Conservation (phyloP, 1,284 basidiomycete genomes). For the Ustilago curta region DNA sequence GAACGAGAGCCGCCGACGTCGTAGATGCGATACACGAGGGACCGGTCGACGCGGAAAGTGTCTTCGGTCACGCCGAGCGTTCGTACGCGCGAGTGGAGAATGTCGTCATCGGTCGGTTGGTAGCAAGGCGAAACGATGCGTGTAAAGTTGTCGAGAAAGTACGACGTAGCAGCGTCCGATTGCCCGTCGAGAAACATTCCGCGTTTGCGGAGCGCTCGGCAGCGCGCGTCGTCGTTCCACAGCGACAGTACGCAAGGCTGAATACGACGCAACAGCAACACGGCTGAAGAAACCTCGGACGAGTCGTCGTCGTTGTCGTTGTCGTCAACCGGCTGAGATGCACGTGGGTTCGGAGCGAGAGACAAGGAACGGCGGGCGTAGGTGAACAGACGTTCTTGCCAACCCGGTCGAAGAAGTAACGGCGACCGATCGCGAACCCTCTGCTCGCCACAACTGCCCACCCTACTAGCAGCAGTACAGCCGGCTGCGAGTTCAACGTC, state of each 20-base stretch:
- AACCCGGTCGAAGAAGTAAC: slow-evolving; percentile 36
- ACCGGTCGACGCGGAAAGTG: slow-evolving; percentile 38
- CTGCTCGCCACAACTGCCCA: neutral
- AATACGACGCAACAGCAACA: slow-evolving; percentile 2
- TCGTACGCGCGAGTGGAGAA: slow-evolving; percentile 56
- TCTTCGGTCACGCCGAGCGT: slow-evolving; percentile 53
- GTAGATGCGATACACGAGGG: slow-evolving; percentile 46
- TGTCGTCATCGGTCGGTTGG: slow-evolving; percentile 51
- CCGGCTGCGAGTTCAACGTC: slow-evolving; percentile 5
- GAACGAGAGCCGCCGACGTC: slow-evolving; percentile 53
- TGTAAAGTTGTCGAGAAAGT: slow-evolving; percentile 44
- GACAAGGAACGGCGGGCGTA: slow-evolving; percentile 32
- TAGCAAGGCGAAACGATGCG: slow-evolving; percentile 30
- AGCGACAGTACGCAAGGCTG: slow-evolving; percentile 12
- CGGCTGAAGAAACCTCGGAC: no score
- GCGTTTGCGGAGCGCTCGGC: slow-evolving; percentile 25
- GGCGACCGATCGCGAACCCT: slow-evolving; percentile 16
- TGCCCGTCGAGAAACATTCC: slow-evolving; percentile 25
- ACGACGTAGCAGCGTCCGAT: slow-evolving; percentile 28
- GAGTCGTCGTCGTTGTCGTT: no score
- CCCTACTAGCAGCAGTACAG: neutral
- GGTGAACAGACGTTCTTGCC: slow-evolving; percentile 44
- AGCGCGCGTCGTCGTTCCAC: slow-evolving; percentile 21
- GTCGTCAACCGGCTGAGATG: neutral
- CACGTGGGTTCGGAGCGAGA: neutral